phyloP scores from a whole-genome alignment of 768 basidiomycete genomes.

The Kwoniella sp. region DNA sequence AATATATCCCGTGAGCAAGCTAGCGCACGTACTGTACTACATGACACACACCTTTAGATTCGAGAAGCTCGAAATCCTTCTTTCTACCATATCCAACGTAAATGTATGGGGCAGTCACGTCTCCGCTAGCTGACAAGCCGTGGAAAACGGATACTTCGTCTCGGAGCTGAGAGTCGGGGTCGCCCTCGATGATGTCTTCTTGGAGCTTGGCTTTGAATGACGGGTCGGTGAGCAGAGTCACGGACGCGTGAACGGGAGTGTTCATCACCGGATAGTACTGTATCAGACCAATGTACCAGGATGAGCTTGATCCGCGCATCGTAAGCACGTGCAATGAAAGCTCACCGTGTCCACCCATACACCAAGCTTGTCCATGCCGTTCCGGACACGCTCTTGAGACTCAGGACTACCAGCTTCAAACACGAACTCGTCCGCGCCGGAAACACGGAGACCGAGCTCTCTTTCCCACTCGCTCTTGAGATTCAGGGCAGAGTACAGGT shows the following conservation, averaged over 20 bases:
- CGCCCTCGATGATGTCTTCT: slow-evolving; percentile 73
- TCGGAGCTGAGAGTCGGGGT: slow-evolving; percentile 71
- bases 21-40: not conserved
- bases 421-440: slow-evolving; percentile 44
- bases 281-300: not conserved
- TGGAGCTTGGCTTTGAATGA: slow-evolving; percentile 72
- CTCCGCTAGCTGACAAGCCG: slow-evolving; percentile 76
- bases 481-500: slow-evolving; percentile 46
- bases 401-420: slow-evolving; percentile 50
- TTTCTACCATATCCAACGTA: slow-evolving; percentile 81
- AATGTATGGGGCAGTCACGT: slow-evolving; percentile 62
- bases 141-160: slow-evolving; percentile 80
- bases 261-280: slow-evolving; percentile 85
- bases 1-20: slow-evolving; percentile 10
- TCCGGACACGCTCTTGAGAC: slow-evolving; percentile 36
- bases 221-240: slow-evolving; percentile 66
- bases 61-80: slow-evolving; percentile 71
- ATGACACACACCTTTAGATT: slow-evolving; percentile 62
- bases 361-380: slow-evolving; percentile 38
- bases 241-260: slow-evolving; percentile 68
- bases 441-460: slow-evolving; percentile 43
- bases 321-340: not conserved
- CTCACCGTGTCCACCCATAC: slow-evolving; percentile 56
- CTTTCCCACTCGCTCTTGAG: slow-evolving; percentile 54
- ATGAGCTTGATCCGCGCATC: not conserved